Percentiles rank a stretch among this genome's conserved stretches.
phyloP scores from a whole-genome alignment of 2,329 filamentous ascomycete genomes.

The Botrytis deweyae region DNA sequence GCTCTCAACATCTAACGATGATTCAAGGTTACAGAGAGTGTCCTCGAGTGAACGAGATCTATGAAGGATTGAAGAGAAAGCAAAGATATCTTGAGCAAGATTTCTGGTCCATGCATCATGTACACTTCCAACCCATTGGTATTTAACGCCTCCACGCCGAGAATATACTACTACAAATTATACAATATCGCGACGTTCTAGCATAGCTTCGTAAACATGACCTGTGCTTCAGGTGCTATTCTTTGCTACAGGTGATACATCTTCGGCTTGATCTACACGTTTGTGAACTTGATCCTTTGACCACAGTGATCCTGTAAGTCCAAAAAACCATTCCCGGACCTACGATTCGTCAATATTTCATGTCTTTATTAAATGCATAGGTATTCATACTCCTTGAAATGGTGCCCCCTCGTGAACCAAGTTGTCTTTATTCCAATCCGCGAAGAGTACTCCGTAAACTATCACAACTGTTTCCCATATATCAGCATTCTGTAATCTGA shows the following conservation, averaged over 20 bases:
- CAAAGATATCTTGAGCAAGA: background rate
- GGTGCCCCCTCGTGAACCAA: conserved; percentile 43
- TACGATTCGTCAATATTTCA: conserved; percentile 32
- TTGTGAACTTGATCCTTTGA: conserved; percentile 34
- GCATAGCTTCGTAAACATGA: background rate
- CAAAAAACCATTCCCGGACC: conserved; percentile 45
- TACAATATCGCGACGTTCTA: background rate
- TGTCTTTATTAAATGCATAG: background rate
- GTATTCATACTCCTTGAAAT: conserved; percentile 51
- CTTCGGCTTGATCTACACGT: conserved; percentile 25
- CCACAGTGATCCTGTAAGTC: conserved; percentile 40
- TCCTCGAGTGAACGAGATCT: background rate
- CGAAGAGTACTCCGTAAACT: conserved; percentile 59
- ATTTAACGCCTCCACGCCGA: conserved; percentile 19
- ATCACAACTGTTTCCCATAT: conserved; percentile 47
- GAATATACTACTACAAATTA: conserved; percentile 13
- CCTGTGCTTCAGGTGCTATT: conserved; percentile 23
- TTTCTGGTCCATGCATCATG: conserved; percentile 8
- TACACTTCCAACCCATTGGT: conserved; percentile 13
- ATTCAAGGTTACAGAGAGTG: background rate
- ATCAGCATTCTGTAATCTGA: background rate
- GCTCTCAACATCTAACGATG: background rate
- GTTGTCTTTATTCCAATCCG: conserved; percentile 52
- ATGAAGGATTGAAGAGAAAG: background rate
- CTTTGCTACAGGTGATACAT: conserved; percentile 29